A percentile compares a stretch with the other conserved stretches of the same genome.
Conservation (phyloP, 192 early-diverging fungal genomes). For the Podochytrium sp. region DNA sequence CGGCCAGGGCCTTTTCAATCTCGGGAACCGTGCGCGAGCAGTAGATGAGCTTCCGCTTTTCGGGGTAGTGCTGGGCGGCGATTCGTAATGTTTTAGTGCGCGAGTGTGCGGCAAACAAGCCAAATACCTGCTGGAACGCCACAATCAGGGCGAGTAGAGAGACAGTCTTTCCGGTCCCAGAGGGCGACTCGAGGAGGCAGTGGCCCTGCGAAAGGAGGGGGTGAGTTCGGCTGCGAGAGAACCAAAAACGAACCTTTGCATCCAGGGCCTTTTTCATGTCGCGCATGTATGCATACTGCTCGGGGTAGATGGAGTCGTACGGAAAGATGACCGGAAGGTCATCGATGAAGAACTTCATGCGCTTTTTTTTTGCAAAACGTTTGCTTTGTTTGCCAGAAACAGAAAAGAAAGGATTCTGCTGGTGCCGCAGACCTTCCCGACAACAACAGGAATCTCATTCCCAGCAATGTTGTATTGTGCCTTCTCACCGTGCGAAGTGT, state of each 20-base stretch:
- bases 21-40: conserved; percentile 99
- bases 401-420: too few relatives aligned
- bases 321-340: conserved; percentile 95
- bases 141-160: conserved; percentile 94
- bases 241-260: conserved; percentile 60
- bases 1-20: conserved; percentile 97
- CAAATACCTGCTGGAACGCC: conserved; percentile 84
- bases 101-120: background rate
- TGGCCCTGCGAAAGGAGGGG: conserved; percentile 70
- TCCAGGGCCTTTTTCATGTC: conserved; percentile 93
- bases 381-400: too few relatives aligned
- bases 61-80: conserved; percentile 72
- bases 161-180: conserved; percentile 98
- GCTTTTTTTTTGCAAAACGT: too few relatives aligned
- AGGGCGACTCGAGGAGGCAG: conserved; percentile 98
- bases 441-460: too few relatives aligned
- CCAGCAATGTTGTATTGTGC: too few relatives aligned
- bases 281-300: conserved; percentile 98
- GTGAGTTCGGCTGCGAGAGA: background rate
- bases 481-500: too few relatives aligned
- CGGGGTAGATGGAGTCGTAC: conserved; percentile 99
- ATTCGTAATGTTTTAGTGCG: background rate
- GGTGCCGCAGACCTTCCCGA: too few relatives aligned
- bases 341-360: conserved; percentile 78
- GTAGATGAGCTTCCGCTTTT: conserved; percentile 97